Base-by-base conservation (phyloP, 2,329 filamentous ascomycete genomes). In the Colletotrichum nymphaeae region DNA sequence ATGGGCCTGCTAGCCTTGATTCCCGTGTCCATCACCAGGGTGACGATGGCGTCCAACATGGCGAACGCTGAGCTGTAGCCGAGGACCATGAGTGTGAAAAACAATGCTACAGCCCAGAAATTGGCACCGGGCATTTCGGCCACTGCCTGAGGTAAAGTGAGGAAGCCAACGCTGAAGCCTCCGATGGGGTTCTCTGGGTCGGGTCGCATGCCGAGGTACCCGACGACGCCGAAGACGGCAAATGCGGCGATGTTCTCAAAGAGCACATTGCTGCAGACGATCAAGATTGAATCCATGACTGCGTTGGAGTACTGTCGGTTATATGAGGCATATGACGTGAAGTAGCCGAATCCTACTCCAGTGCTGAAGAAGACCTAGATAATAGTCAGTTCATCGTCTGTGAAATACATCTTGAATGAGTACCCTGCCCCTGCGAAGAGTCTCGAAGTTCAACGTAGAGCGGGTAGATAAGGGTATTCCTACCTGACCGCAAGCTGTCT, bases 31-130 rank as follows among this genome's bases (percentile, higher is more conserved):
- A 88, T 86, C 49, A 87, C 80, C 56, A 90, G 77, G 0, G 89
- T 91, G 8, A 87, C 86, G 5, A 87, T 83, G 5, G 87, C 88
- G 75, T 91, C 89, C 6, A 91, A 80, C 88, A 91, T 89, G 60
- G 88, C 88, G 72, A 90, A 90, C 1, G 89, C 87, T 0, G 88
- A 90, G 71, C 86, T 88, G 76, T 89, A 89, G 0, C 89, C 89
- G 0, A 91, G 84, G 0, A 90, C 86, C 72, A 90, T 86, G 7
- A 91, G 83, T 0, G 88, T 90, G 72, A 91, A 89, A 78, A 91
- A 91, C 1, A 90, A 80, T 0, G 88, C 80, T n/a, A 90, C 81
- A 0, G 88, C 88, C 88, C 88, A 91, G 74, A 88, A 90, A 55
- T 89, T 89, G 2, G 88, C 82, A 0, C 84, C 88, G 0, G 89